These are phyloP conservation scores for Penicillium maclennaniae DNA, from an alignment of 495 filamentous ascomycete genomes.

Conservation along the genomic window DNA sequence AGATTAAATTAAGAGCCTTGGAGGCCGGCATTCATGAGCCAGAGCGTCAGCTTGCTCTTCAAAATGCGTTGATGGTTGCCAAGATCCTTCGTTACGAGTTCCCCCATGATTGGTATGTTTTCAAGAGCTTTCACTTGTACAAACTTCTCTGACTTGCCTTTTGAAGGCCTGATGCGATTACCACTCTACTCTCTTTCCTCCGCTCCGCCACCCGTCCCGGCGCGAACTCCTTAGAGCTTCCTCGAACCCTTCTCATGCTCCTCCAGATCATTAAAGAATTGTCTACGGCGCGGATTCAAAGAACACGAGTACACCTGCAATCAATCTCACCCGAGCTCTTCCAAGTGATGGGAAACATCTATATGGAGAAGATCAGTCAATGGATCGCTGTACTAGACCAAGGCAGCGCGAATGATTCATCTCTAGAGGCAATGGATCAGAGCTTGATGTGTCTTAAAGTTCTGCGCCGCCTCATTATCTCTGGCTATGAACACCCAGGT, in stretches of 20 bases:
- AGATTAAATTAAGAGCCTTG: constrained; percentile 69
- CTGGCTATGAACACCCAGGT: constrained; percentile 81
- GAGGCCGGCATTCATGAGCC: constrained; percentile 70
- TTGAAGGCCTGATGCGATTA: constrained; percentile 48
- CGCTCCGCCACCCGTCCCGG: constrained; percentile 45
- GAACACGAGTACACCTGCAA: constrained; percentile 67
- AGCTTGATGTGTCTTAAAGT: constrained; percentile 75
- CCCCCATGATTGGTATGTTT: constrained; percentile 68
- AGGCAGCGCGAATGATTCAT: constrained; percentile 53
- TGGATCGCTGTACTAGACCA: constrained; percentile 63
- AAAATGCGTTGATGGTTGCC: constrained; percentile 81
- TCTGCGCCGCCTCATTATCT: constrained; percentile 71
- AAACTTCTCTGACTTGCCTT: constrained; percentile 7
- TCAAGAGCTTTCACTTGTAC: neutral
- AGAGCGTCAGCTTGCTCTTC: constrained; percentile 66
- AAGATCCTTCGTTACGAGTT: constrained; percentile 89
- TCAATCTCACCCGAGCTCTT: constrained; percentile 75
- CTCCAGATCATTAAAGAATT: constrained; percentile 88
- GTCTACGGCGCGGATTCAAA: constrained; percentile 67
- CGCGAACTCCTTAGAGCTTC: constrained; percentile 53
- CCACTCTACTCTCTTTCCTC: constrained; percentile 56
- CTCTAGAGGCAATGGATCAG: constrained; percentile 62
- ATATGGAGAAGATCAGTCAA: constrained; percentile 63
- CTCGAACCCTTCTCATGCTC: constrained; percentile 69
- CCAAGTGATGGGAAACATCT: constrained; percentile 69